Evolutionary conservation across 768 basidiomycete genomes (phyloP), one percentile per base, ranked within the genome.

Genomic region (Tulasnella sp.): DNA sequence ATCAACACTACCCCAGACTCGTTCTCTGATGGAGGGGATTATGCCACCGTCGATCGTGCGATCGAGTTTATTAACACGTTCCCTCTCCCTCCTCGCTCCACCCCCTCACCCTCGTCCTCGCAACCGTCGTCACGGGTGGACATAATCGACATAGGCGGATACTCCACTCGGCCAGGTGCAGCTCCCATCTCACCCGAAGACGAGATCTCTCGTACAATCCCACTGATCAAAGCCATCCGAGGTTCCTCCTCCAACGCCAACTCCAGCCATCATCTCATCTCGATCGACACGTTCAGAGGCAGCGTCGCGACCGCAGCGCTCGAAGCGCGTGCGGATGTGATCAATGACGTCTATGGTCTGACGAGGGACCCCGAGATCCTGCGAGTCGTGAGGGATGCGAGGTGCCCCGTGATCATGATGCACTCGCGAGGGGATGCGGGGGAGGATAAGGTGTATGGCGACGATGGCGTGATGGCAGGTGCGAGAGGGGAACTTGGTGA

Each of bases 1-100:
- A 78, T 99, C 59, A 97, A 98, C 68, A 79, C 79, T 4, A 97
- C 95, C 0, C 94, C 95, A 2, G 95, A 99, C 71, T 96, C 94
- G 0, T 97, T 97, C 73, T 97, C 94, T 0, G 93, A 97, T 63
- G 92, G 92, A 9, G 77, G 82, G 0, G 68, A 71, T 19, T 75
- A 86, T 69, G 75, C 78, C 62, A 77, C 76, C 0, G 64, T 83
- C 10, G 64, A 76, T 0, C 68, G 75, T 9, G 87, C 86, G 0
- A 66, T 91, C 15, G 65, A 68, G 2, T 86, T 59, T 19, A 47
- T 59, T 13, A 32, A 59, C 19, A 43, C 55, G 13, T 47, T 56
- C 44, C 15, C 43, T 23, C 42, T 56, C 1, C 8, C 45, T 5
- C 10, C 26, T 27, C 5, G 8, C 8, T 52, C 56, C 11, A 23